Evolutionary conservation across 208 protist species (phyloP), one percentile per base, ranked within the genome.

Genomic region (Leptomonas pyrrhocoris): DNA sequence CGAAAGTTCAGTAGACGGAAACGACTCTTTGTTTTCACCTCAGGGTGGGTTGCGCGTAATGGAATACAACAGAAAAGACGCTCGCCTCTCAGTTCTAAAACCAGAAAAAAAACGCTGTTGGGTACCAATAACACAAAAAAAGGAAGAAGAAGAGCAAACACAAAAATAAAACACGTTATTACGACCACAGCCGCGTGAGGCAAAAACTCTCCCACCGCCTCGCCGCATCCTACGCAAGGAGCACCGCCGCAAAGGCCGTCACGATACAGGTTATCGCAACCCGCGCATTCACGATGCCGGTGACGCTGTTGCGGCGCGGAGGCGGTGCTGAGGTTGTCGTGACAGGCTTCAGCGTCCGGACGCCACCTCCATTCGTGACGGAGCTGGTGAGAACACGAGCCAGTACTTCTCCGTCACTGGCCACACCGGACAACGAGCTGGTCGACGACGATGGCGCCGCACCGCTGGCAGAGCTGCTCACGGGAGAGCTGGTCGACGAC

Each of bases 241-340:
- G 25, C 53, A 57, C 0, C 53, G 40, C 16, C 53, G 16, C 6
- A n/a, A n/a, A n/a, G n/a, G n/a, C n/a, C n/a, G n/a, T n/a, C n/a
- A n/a, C n/a, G n/a, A n/a, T n/a, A n/a, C n/a, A 34, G 19, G 28
- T 25, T 23, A 34, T 9, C 11, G 30, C 30, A 8, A 18, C 53
- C 12, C 2, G 53, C 21, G 18, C 53, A 21, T 16, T 40, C 2
- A 12, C 4, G 2, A 40, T 2, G 30, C 53, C 30, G 18, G 30
- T 30, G 7, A 18, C 53, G 12, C 23, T 25, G 25, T 46, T 38
- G 2, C 42, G 19, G 43, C 34, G n/a, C 13, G 42, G 40, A n/a
- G n/a, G n/a, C n/a, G n/a, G n/a, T 16, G 55, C 48, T 4, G 55
- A 25, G 8, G 68, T 68, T 21, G 57, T 69, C 8, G 42, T 66